Conservation (phyloP, 2,329 filamentous ascomycete genomes). For the Raffaelea ambrosiae region DNA sequence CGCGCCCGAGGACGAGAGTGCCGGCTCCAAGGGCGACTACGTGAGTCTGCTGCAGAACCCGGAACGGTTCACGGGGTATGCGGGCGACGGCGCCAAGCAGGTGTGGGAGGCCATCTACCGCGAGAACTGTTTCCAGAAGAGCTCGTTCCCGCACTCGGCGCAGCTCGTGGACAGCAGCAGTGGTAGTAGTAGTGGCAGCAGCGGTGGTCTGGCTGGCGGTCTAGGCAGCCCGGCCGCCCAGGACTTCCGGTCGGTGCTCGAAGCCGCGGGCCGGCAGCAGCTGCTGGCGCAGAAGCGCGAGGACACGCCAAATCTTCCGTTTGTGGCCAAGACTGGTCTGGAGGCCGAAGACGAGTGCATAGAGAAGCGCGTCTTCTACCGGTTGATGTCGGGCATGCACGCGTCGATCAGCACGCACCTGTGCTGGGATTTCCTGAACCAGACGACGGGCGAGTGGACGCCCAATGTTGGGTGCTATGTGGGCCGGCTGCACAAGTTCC, state of each 20-base stretch:
- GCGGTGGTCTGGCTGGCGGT: conserved; percentile 27
- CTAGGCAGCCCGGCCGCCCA: conserved; percentile 45
- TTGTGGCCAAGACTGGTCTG: conserved; percentile 55
- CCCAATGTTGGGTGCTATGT: conserved; percentile 88
- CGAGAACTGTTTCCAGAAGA: conserved; percentile 86
- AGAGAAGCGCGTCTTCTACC: conserved; percentile 97
- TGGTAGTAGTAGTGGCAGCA: background rate
- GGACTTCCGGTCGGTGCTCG: conserved; percentile 54
- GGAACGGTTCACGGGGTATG: conserved; percentile 91
- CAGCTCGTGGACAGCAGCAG: conserved; percentile 32
- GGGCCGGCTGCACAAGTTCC: conserved; percentile 70
- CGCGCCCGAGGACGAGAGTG: conserved; percentile 87
- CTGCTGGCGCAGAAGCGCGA: conserved; percentile 51
- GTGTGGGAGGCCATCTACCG: conserved; percentile 96
- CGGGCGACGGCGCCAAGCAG: conserved; percentile 73
- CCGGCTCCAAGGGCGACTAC: conserved; percentile 83
- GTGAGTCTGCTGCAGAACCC: conserved; percentile 90
- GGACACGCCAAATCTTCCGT: conserved; percentile 39
- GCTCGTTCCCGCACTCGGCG: conserved; percentile 53
- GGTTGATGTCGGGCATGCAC: conserved; percentile 94
- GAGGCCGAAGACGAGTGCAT: conserved; percentile 87
- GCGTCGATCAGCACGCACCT: conserved; percentile 94
- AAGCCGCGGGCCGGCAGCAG: conserved; percentile 50
- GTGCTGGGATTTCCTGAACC: conserved; percentile 93
- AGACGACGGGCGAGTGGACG: conserved; percentile 86